These are phyloP conservation scores for Lachancea waltii DNA, from an alignment of 805 yeast genomes.

Conservation along the genomic window DNA sequence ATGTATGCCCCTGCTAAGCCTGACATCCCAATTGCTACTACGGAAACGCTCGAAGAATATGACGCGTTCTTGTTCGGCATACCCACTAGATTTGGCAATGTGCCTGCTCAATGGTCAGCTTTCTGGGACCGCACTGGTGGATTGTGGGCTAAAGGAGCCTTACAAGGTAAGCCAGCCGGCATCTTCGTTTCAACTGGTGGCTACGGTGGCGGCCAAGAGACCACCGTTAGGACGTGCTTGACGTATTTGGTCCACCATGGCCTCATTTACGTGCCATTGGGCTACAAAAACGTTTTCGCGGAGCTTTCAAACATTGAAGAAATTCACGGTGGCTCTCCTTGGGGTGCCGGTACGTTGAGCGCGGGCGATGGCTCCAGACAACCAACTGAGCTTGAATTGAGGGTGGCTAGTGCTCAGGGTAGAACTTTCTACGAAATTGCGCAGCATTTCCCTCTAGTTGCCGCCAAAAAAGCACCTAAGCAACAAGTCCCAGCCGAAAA, in stretches of 20 bases:
- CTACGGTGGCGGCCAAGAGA: conserved; percentile 76
- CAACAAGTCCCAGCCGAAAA: conserved; percentile 1
- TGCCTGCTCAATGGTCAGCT: conserved; percentile 68
- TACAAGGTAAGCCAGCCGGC: conserved; percentile 69
- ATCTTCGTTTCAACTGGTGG: conserved; percentile 65
- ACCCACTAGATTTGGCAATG: conserved; percentile 73
- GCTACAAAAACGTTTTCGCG: conserved; percentile 54
- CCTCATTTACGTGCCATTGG: conserved; percentile 68
- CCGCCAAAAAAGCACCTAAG: conserved; percentile 7
- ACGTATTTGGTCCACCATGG: conserved; percentile 70
- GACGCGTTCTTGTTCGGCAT: conserved; percentile 74
- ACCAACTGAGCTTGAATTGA: conserved; percentile 56
- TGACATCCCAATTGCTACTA: conserved; percentile 49
- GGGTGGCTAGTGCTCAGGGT: conserved; percentile 65
- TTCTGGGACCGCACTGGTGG: conserved; percentile 78
- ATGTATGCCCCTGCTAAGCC: conserved; percentile 65
- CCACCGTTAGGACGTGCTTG: conserved; percentile 53
- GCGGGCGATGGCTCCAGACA: conserved; percentile 70
- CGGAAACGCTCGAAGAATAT: conserved; percentile 49
- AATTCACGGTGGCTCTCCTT: conserved; percentile 76
- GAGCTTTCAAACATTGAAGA: conserved; percentile 52
- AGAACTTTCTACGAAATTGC: conserved; percentile 47
- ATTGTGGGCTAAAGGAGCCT: conserved; percentile 64
- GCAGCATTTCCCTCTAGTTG: conserved; percentile 24
- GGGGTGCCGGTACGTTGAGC: conserved; percentile 83